Base-by-base conservation (phyloP, 768 basidiomycete genomes). In the Wakefieldia striispora region DNA sequence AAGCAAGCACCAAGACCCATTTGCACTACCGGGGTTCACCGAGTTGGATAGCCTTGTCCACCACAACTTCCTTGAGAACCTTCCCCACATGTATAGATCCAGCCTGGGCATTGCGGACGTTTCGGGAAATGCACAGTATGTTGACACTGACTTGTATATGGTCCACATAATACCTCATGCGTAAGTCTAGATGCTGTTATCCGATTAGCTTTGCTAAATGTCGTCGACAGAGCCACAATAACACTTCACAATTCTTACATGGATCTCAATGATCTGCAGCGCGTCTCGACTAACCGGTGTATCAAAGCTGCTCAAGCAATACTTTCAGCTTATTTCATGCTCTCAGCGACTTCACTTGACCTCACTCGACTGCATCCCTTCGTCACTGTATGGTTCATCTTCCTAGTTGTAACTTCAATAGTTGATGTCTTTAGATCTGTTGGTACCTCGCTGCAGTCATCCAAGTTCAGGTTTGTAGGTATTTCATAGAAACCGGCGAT, bases 391-490 rank as follows among this genome's bases (percentile, higher is more conserved):
- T 48, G 88, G 63, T 26, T 43, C 17, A n/a, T 57, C 44, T 19
- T 43, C 27, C 40, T 49, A 14, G 19, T 47, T 27, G n/a, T 2
- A n/a, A 21, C 16, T 56, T 43, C 55, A 58, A 46, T 33, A 2
- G 20, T 49, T 45, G 54, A 66, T 40, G 43, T 60, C 37, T 40
- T 23, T 52, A 90, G 88, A 91, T 92, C 40, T 91, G 89, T 65
- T 93, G 90, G 90, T 92, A 93, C 67, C 80, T 93, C 14, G 91
- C 90, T 7, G 90, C 91, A 13, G 89, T 88, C 5, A 87, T 92
- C 4, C 84, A 91, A 62, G 82, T 92, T 40, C 89, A 92, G 58
- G 73, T 89, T 34, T 93, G 90, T 77, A 90, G 88, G 62, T 83
- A 88, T 60, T 86, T 84, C 62, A 91, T 93, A 51, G 88, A 91